Evolutionary conservation across 2,329 filamentous ascomycete genomes (phyloP).

Genomic region (Pochonia chlamydosporia): DNA sequence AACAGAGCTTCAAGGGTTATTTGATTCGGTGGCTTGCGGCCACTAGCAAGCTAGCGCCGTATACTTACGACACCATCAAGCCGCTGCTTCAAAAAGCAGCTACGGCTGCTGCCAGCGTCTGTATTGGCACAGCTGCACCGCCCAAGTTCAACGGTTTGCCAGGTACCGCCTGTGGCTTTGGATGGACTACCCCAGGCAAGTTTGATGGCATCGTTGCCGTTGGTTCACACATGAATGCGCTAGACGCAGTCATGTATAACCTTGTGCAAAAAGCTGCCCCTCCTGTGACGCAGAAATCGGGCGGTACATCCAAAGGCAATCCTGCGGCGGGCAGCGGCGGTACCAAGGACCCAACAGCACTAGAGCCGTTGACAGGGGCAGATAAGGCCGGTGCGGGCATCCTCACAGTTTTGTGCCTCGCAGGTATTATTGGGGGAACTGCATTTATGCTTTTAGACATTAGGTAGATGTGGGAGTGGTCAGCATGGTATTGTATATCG

Average conservation of each 20-base stretch:
- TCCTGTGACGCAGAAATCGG: slow-evolving; percentile 47
- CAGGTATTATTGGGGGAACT: slow-evolving; percentile 44
- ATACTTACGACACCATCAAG: slow-evolving; percentile 42
- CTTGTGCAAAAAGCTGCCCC: slow-evolving; percentile 38
- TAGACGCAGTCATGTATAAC: slow-evolving; percentile 57
- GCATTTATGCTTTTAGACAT: slow-evolving; percentile 39
- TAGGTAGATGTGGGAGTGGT: neutral
- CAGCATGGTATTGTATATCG: neutral
- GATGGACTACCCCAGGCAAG: slow-evolving; percentile 46
- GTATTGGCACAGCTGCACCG: slow-evolving; percentile 37
- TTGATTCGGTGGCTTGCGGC: slow-evolving; percentile 60
- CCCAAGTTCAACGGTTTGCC: slow-evolving; percentile 43
- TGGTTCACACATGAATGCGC: slow-evolving; percentile 64
- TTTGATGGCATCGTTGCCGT: slow-evolving; percentile 60
- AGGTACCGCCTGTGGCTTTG: slow-evolving; percentile 61
- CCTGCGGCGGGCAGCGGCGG: slow-evolving; percentile 22
- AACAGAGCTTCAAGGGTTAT: slow-evolving; percentile 72
- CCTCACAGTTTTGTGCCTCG: slow-evolving; percentile 43
- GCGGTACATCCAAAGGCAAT: slow-evolving; percentile 54
- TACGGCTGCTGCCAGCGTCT: slow-evolving; percentile 44
- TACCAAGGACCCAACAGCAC: slow-evolving; percentile 19
- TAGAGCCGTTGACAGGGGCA: slow-evolving; percentile 36
- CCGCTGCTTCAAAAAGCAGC: slow-evolving; percentile 47
- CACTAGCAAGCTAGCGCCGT: slow-evolving; percentile 49
- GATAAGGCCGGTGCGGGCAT: slow-evolving; percentile 53